These are phyloP conservation scores for Solanum clarkiae DNA, from an alignment of 257 asterid species.

Conservation along the genomic window DNA sequence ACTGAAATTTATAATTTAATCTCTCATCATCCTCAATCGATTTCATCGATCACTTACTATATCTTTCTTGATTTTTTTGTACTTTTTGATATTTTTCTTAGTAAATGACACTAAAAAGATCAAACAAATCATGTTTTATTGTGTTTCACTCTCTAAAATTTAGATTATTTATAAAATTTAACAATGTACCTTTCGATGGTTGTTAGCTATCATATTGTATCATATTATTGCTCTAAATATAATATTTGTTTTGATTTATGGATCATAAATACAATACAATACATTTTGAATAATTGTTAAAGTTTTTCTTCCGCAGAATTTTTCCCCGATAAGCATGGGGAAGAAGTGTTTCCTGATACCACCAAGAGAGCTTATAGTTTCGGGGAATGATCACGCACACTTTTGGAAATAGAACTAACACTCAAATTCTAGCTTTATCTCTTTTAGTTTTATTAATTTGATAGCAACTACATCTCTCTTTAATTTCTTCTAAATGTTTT, in stretches of 20 bases:
- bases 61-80: background rate
- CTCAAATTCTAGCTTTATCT: constrained; percentile 22
- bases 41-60: background rate
- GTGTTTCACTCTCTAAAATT: background rate
- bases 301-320: background rate
- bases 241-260: too few species aligned
- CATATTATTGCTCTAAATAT: too few species aligned
- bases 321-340: constrained; percentile 7
- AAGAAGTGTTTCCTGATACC: constrained; percentile 20
- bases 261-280: too few species aligned
- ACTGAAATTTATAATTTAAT: background rate
- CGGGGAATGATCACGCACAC: background rate
- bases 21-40: too few species aligned
- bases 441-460: background rate
- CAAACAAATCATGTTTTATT: background rate
- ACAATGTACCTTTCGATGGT: too few species aligned
- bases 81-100: background rate
- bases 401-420: constrained; percentile 18
- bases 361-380: background rate
- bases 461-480: background rate
- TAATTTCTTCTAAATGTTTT: background rate
- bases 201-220: background rate
- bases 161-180: too few species aligned
- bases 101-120: background rate
- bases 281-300: too few species aligned